Conservation (phyloP, 1,139 yeast genomes). For the Meyerozyma sp. region DNA sequence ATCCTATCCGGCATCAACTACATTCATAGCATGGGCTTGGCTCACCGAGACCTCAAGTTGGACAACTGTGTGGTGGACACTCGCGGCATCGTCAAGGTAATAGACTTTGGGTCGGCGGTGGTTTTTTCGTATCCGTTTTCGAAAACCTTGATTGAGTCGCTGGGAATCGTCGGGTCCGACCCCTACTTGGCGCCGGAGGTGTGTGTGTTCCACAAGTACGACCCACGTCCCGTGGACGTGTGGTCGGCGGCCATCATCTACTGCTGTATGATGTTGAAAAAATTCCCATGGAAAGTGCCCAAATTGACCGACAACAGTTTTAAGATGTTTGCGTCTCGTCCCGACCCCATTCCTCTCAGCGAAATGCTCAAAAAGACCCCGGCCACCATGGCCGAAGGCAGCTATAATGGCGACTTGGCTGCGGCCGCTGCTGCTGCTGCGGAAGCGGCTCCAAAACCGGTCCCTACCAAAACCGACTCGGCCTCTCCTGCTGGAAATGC, state of each 20-base stretch:
- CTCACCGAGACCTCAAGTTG: slow-evolving; percentile 87
- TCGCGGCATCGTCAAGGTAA: slow-evolving; percentile 81
- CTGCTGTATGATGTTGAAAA: slow-evolving; percentile 90
- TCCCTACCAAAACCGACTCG: slow-evolving; percentile 1
- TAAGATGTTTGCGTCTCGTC: slow-evolving; percentile 53
- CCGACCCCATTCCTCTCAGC: slow-evolving; percentile 36
- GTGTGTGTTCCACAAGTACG: slow-evolving; percentile 72
- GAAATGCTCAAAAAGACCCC: slow-evolving; percentile 40
- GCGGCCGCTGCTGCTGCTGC: slow-evolving; percentile 3
- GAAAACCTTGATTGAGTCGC: slow-evolving; percentile 72
- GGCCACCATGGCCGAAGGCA: slow-evolving; percentile 2
- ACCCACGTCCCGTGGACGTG: slow-evolving; percentile 90
- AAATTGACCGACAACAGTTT: slow-evolving; percentile 79
- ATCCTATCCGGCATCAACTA: slow-evolving; percentile 77
- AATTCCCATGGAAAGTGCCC: slow-evolving; percentile 98
- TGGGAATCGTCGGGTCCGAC: slow-evolving; percentile 91
- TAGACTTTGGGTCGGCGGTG: slow-evolving; percentile 93
- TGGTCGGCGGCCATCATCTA: slow-evolving; percentile 93
- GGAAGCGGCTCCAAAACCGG: slow-evolving; percentile 9
- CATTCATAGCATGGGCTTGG: slow-evolving; percentile 80
- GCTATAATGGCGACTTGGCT: slow-evolving; percentile 1
- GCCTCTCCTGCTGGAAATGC: slow-evolving; percentile 32
- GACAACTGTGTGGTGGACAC: slow-evolving; percentile 89
- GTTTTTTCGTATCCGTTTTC: slow-evolving; percentile 89
- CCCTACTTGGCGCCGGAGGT: slow-evolving; percentile 96